Conservation (phyloP, 2,329 filamentous ascomycete species). For the Fusarium abutilonis region DNA sequence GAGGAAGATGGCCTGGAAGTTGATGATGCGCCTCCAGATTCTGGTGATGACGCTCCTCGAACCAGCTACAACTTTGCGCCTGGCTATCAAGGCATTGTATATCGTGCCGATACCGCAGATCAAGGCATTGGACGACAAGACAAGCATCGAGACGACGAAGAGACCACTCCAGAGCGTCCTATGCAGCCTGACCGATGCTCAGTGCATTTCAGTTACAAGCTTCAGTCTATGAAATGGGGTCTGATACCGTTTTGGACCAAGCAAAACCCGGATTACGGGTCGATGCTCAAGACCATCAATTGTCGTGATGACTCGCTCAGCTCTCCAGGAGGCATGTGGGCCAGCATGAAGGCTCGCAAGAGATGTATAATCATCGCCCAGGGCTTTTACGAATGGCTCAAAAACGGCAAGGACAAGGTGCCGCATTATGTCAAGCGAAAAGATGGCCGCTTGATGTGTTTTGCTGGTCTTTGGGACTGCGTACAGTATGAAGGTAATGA, state of each 20-base stretch:
- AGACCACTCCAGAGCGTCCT: not conserved
- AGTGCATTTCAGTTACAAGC: conserved; percentile 71
- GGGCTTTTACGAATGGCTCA: conserved; percentile 97
- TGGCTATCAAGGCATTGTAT: conserved; percentile 84
- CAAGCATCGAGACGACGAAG: conserved; percentile 4
- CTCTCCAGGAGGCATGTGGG: conserved; percentile 86
- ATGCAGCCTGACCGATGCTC: not conserved
- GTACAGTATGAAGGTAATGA: conserved; percentile 77
- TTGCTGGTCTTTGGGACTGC: conserved; percentile 93
- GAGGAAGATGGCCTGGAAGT: conserved; percentile 79
- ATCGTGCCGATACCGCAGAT: conserved; percentile 77
- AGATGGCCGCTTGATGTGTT: conserved; percentile 85
- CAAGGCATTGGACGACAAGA: conserved; percentile 60
- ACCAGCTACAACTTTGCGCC: conserved; percentile 95
- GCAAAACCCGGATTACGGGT: conserved; percentile 78
- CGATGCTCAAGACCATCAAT: conserved; percentile 90
- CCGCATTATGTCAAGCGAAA: conserved; percentile 85
- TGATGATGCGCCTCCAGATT: conserved; percentile 76
- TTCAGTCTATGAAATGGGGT: conserved; percentile 97
- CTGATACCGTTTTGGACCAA: conserved; percentile 95
- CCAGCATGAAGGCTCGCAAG: conserved; percentile 87
- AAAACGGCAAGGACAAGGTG: conserved; percentile 79
- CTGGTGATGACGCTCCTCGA: conserved; percentile 67
- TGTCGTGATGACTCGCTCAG: conserved; percentile 89
- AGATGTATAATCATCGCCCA: conserved; percentile 88